Evolutionary conservation across 2,329 filamentous ascomycete species (phyloP), one percentile per base, ranked within the genome.

Genomic region (Alternaria metachromatica): DNA sequence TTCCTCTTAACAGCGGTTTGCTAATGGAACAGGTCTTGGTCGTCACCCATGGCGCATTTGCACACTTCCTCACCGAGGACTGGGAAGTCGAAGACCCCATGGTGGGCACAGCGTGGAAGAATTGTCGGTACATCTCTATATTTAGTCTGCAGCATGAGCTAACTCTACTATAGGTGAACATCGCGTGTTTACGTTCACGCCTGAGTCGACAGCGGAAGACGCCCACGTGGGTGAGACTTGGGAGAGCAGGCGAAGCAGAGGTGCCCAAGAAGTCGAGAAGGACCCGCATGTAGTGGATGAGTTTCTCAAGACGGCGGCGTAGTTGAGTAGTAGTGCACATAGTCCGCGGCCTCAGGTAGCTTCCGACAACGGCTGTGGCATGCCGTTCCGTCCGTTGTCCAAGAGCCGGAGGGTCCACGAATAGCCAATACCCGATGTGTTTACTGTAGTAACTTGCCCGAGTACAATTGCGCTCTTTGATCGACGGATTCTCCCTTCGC

Each of bases 31-130:
- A 95, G 70, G 87, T 97, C 26, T 88, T 90, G 0, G 85, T 94
- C 2, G 92, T 96, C 8, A 91, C 92, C 4, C 94, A 97, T 73
- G 94, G 94, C 2, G 92, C 91, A 1, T 92, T 94, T 71, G 77
- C 97, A 72, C 94, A 97, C 78, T 96, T 93, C 73, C 82, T 97
- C 66, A 96, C 92, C 0, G 88, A 94, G 69, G 93, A 97, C 73
- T 96, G 90, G 88, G 67, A 75, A 44, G 74, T 74, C 12, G 68
- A 63, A 12, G 71, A 78, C 50, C 72, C 75, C 1, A 74, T 77
- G 73, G 70, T 64, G 2, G 66, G 71, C 30, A 78, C 72, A 12
- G 73, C 76, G 23, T 80, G 75, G 62, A 58, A 69, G 11, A 79
- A 80, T 54, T 79, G 78, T 72, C 57, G 9, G 70, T 71, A 15